Conservation (phyloP, 352 stramenopile genomes). For the Globisporangium lucens region DNA sequence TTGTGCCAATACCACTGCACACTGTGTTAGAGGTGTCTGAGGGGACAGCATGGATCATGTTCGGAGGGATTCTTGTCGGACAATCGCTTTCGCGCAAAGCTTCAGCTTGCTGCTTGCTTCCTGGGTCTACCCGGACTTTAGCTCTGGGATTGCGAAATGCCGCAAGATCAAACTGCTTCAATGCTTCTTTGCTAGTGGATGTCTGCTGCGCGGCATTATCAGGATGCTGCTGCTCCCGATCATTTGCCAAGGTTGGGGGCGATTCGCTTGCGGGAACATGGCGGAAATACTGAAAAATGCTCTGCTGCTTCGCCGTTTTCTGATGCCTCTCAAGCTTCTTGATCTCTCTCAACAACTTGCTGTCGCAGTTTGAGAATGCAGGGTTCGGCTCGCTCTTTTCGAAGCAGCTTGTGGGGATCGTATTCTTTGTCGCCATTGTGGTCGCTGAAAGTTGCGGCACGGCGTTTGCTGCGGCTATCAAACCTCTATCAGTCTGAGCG, state of each 20-base stretch:
- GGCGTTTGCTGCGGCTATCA: not conserved
- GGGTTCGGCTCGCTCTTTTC: not conserved
- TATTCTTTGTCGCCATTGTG: not conserved
- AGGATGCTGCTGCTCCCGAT: not conserved
- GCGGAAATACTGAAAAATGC: conserved; percentile 34
- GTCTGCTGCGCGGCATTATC: not conserved
- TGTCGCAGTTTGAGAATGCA: conserved; percentile 17
- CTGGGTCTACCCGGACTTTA: not conserved
- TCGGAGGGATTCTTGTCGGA: not conserved
- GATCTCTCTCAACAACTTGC: conserved; percentile 42
- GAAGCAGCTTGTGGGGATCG: not conserved
- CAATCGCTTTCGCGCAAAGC: not conserved
- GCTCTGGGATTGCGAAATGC: not conserved
- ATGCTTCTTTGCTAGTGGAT: not conserved
- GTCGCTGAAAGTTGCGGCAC: not conserved
- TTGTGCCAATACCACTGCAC: not conserved
- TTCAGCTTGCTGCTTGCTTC: not conserved
- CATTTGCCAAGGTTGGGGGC: not conserved
- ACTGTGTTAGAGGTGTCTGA: not conserved
- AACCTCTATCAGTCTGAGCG: not conserved
- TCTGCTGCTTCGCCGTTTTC: conserved; percentile 42
- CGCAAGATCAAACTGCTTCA: not conserved
- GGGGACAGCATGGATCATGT: not conserved
- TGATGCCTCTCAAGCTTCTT: conserved; percentile 49
- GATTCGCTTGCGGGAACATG: not conserved